Percentiles rank a stretch among this genome's conserved stretches.
Evolutionary conservation across 768 basidiomycete genomes (phyloP).

Genomic region (Lactifluus pinguis): DNA sequence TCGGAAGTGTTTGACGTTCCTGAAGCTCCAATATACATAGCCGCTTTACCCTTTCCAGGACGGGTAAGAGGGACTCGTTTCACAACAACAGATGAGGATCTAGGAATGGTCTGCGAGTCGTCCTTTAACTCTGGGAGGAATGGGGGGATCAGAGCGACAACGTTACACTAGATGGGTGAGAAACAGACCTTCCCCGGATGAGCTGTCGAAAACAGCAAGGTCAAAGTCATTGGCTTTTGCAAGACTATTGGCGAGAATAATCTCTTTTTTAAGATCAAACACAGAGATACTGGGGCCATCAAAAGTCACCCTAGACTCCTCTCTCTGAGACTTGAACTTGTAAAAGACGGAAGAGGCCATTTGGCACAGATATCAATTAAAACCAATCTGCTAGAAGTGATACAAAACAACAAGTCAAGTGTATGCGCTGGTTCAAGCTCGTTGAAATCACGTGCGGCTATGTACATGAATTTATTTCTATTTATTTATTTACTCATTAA

Average conservation of each 20-base stretch:
- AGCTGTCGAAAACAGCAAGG: conserved; percentile 74
- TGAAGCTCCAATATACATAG: conserved; percentile 53
- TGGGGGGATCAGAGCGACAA: not conserved
- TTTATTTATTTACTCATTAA: not conserved
- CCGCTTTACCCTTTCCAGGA: conserved; percentile 76
- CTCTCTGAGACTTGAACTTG: conserved; percentile 91
- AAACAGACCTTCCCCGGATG: conserved; percentile 75
- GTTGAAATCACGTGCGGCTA: not conserved
- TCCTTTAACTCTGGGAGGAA: conserved; percentile 69
- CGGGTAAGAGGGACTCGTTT: conserved; percentile 79
- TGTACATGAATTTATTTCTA: not conserved
- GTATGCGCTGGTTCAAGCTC: not conserved
- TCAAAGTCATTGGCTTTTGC: conserved; percentile 98
- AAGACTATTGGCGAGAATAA: conserved; percentile 92
- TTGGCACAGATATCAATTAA: conserved; percentile 20
- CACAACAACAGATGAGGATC: conserved; percentile 89
- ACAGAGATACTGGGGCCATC: conserved; percentile 98
- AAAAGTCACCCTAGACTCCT: conserved; percentile 93
- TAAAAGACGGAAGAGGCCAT: conserved; percentile 97
- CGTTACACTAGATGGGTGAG: not conserved
- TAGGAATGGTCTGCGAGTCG: conserved; percentile 84
- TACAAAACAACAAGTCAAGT: conserved; percentile 8
- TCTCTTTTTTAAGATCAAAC: conserved; percentile 98
- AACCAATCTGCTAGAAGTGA: conserved; percentile 7
- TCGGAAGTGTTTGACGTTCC: conserved; percentile 36